Evolutionary conservation across 331 rosid species (phyloP), one percentile per base, ranked within the genome.

Genomic region (Spiraea crenata): DNA sequence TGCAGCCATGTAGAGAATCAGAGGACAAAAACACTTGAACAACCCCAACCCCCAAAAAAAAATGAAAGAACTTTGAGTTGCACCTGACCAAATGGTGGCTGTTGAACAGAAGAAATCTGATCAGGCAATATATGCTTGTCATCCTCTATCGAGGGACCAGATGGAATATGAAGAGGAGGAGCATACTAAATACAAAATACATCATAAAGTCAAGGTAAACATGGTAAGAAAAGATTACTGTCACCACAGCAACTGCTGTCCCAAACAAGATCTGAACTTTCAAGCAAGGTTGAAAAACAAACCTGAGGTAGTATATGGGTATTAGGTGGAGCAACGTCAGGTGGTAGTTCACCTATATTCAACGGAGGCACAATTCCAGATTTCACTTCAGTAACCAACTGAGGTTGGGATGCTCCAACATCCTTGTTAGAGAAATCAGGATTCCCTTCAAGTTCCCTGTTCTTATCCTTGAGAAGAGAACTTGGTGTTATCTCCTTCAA

Each of bases 391-490:
- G 88, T 46, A 65, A 85, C 83, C 72, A 92, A 79, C 80, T 86
- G 99, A 38, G 95, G 46, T 76, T 86, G 97, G 73, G 99, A 69
- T 77, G 85, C 89, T 44, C 93, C 99, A 47, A 88, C 84, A 77
- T 95, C 99, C 78, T 95, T 95, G 76, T 91, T 95, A 14, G 99
- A 91, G 82, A 95, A 95, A 88, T 95, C 99, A 71, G 99, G 99
- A 82, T 95, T 95, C 66, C 99, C 99, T 88, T 91, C 99, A 71
- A 91, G 57, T 82, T 95, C 99, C 84, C 99, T 86, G 65, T 82
- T 91, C 37, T 88, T 86, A 72, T 95, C 96, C 86, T 88, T 91
- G 44, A 95, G 90, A 75, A 91, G 96, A 80, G 98, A 85, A 65
- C 96, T 88, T 62, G 98, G 96, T 8, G 92, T 74, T 58, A 91